phyloP scores from a whole-genome alignment of 202 grass and related monocot genomes.

The Zoysia matrella region DNA sequence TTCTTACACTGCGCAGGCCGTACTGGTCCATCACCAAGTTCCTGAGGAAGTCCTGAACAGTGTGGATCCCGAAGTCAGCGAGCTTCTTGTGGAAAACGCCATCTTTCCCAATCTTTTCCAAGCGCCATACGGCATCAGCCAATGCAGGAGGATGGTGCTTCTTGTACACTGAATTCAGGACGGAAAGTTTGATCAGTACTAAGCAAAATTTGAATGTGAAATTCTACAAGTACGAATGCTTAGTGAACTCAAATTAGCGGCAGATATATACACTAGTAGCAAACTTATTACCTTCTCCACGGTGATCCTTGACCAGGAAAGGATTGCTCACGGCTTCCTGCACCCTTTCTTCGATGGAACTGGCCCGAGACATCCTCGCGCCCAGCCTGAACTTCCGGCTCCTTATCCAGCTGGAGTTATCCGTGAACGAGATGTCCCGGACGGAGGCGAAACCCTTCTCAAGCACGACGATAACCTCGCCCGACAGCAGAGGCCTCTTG shows the following conservation, averaged over 20 bases:
- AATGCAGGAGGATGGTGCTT: slow-evolving; percentile 95
- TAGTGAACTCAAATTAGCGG: no score
- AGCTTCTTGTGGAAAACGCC: slow-evolving; percentile 99
- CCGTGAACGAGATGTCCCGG: slow-evolving; percentile 89
- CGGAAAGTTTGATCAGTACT: slow-evolving; percentile 8
- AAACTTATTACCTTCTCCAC: slow-evolving; percentile 75
- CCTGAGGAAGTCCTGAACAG: slow-evolving; percentile 94
- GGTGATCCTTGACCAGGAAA: slow-evolving; percentile 96
- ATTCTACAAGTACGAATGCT: no score
- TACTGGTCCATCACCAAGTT: slow-evolving; percentile 85
- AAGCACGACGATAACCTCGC: slow-evolving; percentile 77
- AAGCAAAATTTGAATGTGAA: background rate
- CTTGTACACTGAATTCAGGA: slow-evolving; percentile 75
- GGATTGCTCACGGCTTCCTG: slow-evolving; percentile 88
- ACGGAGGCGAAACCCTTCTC: slow-evolving; percentile 72
- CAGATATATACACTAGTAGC: background rate
- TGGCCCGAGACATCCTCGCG: slow-evolving; percentile 67
- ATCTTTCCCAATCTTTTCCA: slow-evolving; percentile 99
- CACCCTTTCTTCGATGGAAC: slow-evolving; percentile 60
- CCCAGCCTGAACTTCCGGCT: slow-evolving; percentile 68
- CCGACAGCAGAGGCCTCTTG: slow-evolving; percentile 80
- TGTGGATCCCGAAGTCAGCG: slow-evolving; percentile 75
- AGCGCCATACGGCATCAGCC: slow-evolving; percentile 83
- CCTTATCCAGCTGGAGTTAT: slow-evolving; percentile 71
- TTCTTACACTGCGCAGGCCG: slow-evolving; percentile 74